phyloP scores from a whole-genome alignment of 768 basidiomycete species.

The Lyophyllum decastes region DNA sequence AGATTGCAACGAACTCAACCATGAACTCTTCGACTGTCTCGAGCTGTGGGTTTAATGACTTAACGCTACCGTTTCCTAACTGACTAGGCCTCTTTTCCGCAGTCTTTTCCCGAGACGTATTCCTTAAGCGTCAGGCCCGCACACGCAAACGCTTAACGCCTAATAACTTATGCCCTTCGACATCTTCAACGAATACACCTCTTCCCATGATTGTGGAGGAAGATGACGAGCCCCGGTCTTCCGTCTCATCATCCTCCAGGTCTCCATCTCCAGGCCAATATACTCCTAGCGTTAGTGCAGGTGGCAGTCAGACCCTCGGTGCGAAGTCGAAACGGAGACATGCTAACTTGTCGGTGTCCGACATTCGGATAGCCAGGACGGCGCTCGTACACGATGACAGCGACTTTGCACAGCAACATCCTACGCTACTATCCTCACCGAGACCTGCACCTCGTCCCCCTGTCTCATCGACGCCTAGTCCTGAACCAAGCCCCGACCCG shows the following conservation, averaged over 20 bases:
- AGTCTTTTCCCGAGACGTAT: constrained; percentile 35
- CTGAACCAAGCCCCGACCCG: constrained; percentile 23
- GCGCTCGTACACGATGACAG: constrained; percentile 20
- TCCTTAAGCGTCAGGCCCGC: constrained; percentile 31
- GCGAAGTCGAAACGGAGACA: constrained; percentile 25
- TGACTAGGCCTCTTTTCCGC: constrained; percentile 2
- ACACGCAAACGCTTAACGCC: constrained; percentile 18
- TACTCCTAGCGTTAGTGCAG: constrained; percentile 7
- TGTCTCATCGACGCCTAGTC: constrained; percentile 23
- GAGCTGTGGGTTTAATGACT: constrained; percentile 26
- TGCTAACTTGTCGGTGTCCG: constrained; percentile 28
- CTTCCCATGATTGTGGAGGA: constrained; percentile 36
- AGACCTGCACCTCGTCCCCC: constrained; percentile 29
- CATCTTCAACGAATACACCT: constrained; percentile 17
- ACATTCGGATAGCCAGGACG: constrained; percentile 29
- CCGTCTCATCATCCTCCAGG: constrained; percentile 11
- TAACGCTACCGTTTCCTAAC: not conserved
- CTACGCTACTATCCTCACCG: constrained; percentile 21
- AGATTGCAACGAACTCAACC: constrained; percentile 21
- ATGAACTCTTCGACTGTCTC: constrained; percentile 28
- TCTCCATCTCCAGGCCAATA: constrained; percentile 12
- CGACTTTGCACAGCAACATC: constrained; percentile 21
- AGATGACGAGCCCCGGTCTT: constrained; percentile 28
- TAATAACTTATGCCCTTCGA: constrained; percentile 13
- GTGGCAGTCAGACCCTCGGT: constrained; percentile 3